A percentile compares a stretch with the other conserved stretches of the same genome.
Conservation (phyloP, 257 asterid genomes). For the Plantago elongata region DNA sequence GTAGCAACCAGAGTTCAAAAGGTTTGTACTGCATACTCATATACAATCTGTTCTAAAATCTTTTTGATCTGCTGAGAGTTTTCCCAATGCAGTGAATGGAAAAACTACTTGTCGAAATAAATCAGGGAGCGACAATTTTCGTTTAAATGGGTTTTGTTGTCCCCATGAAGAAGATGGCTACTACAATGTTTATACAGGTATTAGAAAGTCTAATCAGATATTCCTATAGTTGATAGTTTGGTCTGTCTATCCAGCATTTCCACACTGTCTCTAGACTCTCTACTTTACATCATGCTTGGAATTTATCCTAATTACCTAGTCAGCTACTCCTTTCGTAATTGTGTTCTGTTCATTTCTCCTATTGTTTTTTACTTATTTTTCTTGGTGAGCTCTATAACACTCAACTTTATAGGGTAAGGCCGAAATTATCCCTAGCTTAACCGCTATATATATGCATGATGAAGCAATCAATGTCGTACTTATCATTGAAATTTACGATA, state of each 20-base stretch:
- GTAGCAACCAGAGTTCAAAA: constrained; percentile 20
- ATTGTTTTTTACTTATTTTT: background rate
- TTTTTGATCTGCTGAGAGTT: constrained; percentile 11
- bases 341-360: background rate
- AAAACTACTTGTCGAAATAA: constrained; percentile 31
- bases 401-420: background rate
- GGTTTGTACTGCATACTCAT: constrained; percentile 19
- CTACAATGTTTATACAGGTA: constrained; percentile 43
- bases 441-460: background rate
- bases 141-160: constrained; percentile 32
- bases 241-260: background rate
- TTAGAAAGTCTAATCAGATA: background rate
- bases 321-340: background rate
- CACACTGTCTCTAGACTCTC: too few relatives aligned
- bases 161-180: constrained; percentile 38
- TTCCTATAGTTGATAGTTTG: background rate
- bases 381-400: background rate
- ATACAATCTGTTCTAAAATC: background rate
- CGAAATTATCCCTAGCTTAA: background rate
- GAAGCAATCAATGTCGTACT: background rate
- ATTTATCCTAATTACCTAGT: too few relatives aligned
- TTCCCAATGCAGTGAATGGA: constrained; percentile 39
- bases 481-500: background rate
- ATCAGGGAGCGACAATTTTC: constrained; percentile 31
- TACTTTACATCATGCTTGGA: too few relatives aligned